phyloP scores from a whole-genome alignment of 768 basidiomycete species.

The Scleroderma bovista region DNA sequence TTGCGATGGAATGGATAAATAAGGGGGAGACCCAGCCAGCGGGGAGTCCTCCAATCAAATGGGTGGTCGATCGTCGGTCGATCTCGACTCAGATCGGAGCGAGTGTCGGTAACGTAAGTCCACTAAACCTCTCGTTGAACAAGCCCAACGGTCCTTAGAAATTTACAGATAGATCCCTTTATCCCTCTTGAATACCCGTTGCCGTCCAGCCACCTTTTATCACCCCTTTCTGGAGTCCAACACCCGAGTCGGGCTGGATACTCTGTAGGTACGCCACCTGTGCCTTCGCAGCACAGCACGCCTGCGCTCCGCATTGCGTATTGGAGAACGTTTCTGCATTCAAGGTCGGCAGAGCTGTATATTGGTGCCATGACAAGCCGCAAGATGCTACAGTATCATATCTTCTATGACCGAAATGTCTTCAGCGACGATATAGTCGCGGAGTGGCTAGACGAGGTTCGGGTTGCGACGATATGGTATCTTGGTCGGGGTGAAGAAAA shows the following conservation, averaged over 20 bases:
- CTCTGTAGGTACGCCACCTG: neutral
- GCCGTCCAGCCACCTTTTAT: no score
- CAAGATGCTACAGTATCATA: constrained; percentile 27
- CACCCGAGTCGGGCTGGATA: no score
- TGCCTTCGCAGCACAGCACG: no score
- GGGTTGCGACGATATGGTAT: constrained; percentile 24
- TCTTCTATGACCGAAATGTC: constrained; percentile 40
- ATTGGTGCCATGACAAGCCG: constrained; percentile 36
- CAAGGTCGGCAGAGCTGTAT: constrained; percentile 43
- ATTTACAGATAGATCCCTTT: no score
- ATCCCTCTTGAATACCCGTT: no score
- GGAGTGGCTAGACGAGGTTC: constrained; percentile 43
- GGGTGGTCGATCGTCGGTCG: constrained; percentile 8
- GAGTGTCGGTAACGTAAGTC: constrained; percentile 35
- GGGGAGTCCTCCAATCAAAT: neutral
- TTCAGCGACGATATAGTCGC: constrained; percentile 32
- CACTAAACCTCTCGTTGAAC: neutral
- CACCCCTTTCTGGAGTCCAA: no score
- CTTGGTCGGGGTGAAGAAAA: constrained; percentile 9
- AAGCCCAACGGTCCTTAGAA: no score
- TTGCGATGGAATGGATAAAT: constrained; percentile 20
- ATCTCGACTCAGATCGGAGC: constrained; percentile 18
- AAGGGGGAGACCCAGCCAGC: neutral
- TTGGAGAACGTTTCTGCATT: constrained; percentile 27
- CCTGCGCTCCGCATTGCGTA: constrained; percentile 7